Evolutionary conservation across 306 rosid species (phyloP).

Genomic region (Malus sylvestris): DNA sequence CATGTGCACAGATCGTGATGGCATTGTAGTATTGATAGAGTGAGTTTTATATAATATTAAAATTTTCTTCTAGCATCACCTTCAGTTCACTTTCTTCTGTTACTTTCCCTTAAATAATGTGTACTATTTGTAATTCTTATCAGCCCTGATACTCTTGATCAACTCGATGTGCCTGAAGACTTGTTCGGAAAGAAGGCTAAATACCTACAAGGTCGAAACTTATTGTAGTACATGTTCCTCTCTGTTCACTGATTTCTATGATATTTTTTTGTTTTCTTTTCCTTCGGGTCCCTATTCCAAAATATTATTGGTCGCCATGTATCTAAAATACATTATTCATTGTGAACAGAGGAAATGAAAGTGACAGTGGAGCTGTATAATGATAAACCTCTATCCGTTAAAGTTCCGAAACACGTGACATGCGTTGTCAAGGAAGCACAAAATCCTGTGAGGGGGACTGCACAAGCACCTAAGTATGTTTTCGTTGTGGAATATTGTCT

Average conservation of each 20-base stretch:
- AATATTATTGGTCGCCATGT: not conserved
- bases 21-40: constrained; percentile 81
- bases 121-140: constrained; percentile 22
- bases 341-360: constrained; percentile 71
- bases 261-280: not conserved
- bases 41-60: constrained; percentile 33
- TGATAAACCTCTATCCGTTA: constrained; percentile 73
- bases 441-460: constrained; percentile 44
- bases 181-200: constrained; percentile 60
- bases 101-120: not conserved
- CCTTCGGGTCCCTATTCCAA: not conserved
- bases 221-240: constrained; percentile 2
- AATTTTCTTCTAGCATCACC: not conserved
- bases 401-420: constrained; percentile 83
- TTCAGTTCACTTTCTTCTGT: not conserved
- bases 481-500: not conserved
- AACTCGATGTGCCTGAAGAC: constrained; percentile 69
- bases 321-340: constrained; percentile 4
- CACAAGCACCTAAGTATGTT: constrained; percentile 67
- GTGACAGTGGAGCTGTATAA: constrained; percentile 73
- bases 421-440: constrained; percentile 71
- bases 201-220: constrained; percentile 53
- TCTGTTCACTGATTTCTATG: not conserved
- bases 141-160: constrained; percentile 75
- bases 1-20: constrained; percentile 87